A percentile compares a stretch with the other conserved stretches of the same genome.
phyloP scores from a whole-genome alignment of 1,284 basidiomycete species.

The Melampsora larici-populina region DNA sequence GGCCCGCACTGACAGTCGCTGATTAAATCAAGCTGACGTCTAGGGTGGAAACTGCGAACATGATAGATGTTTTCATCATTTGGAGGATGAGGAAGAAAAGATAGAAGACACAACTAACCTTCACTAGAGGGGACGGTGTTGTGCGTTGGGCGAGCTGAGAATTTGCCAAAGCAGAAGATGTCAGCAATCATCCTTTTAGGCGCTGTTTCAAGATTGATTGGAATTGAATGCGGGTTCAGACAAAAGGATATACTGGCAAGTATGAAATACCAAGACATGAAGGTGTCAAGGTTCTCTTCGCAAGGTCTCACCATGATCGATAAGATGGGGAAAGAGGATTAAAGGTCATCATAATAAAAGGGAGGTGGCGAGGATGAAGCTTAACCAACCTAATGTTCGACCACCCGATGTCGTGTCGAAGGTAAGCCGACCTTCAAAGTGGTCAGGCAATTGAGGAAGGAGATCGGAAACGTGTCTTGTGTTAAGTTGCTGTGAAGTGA shows the following conservation, averaged over 20 bases:
- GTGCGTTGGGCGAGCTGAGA: not conserved
- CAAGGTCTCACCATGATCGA: slow-evolving; percentile 35
- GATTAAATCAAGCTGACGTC: not conserved
- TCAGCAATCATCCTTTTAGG: not conserved
- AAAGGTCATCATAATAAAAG: slow-evolving; percentile 30
- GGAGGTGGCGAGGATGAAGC: not conserved
- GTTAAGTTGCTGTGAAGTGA: too few species aligned
- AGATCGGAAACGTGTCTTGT: too few species aligned
- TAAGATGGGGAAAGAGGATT: slow-evolving; percentile 42
- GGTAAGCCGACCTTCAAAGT: too few species aligned
- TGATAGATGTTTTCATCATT: slow-evolving; percentile 28
- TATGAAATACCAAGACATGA: slow-evolving; percentile 43
- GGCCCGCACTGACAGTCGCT: slow-evolving; percentile 22
- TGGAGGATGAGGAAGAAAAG: not conserved
- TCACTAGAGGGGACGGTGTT: not conserved
- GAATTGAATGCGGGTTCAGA: slow-evolving; percentile 9
- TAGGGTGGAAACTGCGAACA: slow-evolving; percentile 43
- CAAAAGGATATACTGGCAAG: slow-evolving; percentile 43
- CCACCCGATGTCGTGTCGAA: too few species aligned
- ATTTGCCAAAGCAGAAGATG: not conserved
- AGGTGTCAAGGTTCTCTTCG: slow-evolving; percentile 41
- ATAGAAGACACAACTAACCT: not conserved
- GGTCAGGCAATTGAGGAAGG: too few species aligned
- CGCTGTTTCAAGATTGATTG: not conserved
- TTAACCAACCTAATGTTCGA: too few species aligned